Evolutionary conservation across 257 asterid genomes (phyloP).

Genomic region (Solanum medicagineum): DNA sequence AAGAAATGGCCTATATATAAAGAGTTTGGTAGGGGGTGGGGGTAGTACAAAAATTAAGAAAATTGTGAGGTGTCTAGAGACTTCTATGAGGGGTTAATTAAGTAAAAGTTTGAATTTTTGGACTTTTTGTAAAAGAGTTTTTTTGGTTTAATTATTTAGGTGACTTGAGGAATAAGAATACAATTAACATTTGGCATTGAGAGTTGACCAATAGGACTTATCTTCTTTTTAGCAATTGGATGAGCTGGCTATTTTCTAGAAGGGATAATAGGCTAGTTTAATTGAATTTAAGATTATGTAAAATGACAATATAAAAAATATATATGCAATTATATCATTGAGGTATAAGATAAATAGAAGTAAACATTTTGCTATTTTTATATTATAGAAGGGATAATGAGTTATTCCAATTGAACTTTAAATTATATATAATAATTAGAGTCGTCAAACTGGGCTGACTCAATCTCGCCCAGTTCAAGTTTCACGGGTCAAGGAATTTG

Average conservation of each 20-base stretch:
- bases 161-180: background rate
- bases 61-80: background rate
- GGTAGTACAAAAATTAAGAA: background rate
- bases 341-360: background rate
- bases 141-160: background rate
- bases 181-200: background rate
- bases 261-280: background rate
- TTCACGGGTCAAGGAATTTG: too few species aligned
- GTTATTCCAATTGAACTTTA: too few species aligned
- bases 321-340: background rate
- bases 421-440: too few species aligned
- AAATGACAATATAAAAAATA: background rate
- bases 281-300: background rate
- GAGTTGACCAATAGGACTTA: background rate
- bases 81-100: background rate
- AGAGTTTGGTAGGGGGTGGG: background rate
- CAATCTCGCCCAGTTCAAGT: too few species aligned
- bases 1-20: background rate
- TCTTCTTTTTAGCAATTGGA: background rate
- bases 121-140: background rate
- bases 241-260: background rate
- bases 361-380: background rate
- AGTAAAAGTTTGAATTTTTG: background rate
- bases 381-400: too few species aligned
- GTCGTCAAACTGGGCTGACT: too few species aligned